Conservation (phyloP, 2,329 filamentous ascomycete genomes). For the Sporothrix sp. region DNA sequence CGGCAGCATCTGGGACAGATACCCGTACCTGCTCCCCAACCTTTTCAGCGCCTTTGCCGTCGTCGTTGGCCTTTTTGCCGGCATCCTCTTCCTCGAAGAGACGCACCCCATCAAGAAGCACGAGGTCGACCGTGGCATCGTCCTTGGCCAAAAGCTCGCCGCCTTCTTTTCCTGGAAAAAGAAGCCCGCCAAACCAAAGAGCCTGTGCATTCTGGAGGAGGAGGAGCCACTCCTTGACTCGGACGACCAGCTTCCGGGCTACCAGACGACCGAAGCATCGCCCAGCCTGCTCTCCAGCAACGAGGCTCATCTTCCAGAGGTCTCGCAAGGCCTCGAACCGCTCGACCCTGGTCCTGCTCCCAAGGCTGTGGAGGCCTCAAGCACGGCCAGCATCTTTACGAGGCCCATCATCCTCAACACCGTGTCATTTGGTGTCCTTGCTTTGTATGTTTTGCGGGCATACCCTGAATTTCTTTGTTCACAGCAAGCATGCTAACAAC, state of each 20-base stretch:
- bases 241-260: constrained; percentile 57
- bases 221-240: constrained; percentile 54
- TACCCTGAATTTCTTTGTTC: neutral
- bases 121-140: constrained; percentile 63
- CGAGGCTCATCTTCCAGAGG: constrained; percentile 25
- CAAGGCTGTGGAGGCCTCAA: constrained; percentile 10
- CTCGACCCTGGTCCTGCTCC: constrained; percentile 12
- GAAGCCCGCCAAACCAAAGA: constrained; percentile 8
- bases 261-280: constrained; percentile 47
- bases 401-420: constrained; percentile 80
- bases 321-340: constrained; percentile 19
- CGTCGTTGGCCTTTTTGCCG: constrained; percentile 63
- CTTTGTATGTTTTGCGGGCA: constrained; percentile 59
- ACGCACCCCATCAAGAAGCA: constrained; percentile 78
- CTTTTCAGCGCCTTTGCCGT: constrained; percentile 79
- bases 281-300: constrained; percentile 8
- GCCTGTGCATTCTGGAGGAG: constrained; percentile 33
- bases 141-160: constrained; percentile 64
- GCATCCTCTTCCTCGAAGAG: constrained; percentile 84
- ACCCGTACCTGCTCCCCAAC: constrained; percentile 86
- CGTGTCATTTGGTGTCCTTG: constrained; percentile 80
- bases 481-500: constrained; percentile 8
- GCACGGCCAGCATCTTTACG: constrained; percentile 54
- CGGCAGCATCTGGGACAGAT: constrained; percentile 72
- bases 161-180: constrained; percentile 30